phyloP scores from a whole-genome alignment of 768 basidiomycete genomes.

The Amyloporia xantha region DNA sequence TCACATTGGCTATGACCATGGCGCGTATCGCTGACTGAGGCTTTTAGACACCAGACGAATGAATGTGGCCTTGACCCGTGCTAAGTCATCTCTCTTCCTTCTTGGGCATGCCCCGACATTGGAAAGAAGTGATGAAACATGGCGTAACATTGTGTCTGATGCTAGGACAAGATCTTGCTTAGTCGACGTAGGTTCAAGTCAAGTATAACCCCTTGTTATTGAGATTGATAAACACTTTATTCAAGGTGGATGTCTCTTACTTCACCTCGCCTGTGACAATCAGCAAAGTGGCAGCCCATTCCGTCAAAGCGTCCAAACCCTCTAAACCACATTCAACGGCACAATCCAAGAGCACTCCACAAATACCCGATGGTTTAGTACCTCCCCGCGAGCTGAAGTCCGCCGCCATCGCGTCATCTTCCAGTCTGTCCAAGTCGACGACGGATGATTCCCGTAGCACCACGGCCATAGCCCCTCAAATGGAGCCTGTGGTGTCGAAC shows the following conservation, averaged over 20 bases:
- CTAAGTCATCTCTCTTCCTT: slow-evolving; percentile 90
- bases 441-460: too few relatives aligned
- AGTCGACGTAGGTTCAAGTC: slow-evolving; percentile 45
- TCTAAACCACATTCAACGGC: not conserved
- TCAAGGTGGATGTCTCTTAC: slow-evolving; percentile 9
- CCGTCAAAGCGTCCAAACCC: slow-evolving; percentile 7
- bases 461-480: too few relatives aligned
- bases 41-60: slow-evolving; percentile 74
- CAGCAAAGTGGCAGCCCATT: slow-evolving; percentile 1
- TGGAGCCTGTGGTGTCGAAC: too few relatives aligned
- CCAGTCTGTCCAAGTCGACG: not conserved
- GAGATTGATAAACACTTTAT: not conserved
- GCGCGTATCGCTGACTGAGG: not conserved
- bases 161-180: slow-evolving; percentile 61
- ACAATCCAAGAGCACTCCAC: not conserved
- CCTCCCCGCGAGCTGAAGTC: slow-evolving; percentile 15
- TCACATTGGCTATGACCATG: too few relatives aligned
- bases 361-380: slow-evolving; percentile 9
- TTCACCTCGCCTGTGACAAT: slow-evolving; percentile 10
- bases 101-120: slow-evolving; percentile 88
- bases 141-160: slow-evolving; percentile 73
- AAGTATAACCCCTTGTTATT: not conserved
- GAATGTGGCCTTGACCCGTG: slow-evolving; percentile 99
- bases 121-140: slow-evolving; percentile 74
- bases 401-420: not conserved